Evolutionary conservation across 345 rosid genomes (phyloP).

Genomic region (Turnera subulata): DNA sequence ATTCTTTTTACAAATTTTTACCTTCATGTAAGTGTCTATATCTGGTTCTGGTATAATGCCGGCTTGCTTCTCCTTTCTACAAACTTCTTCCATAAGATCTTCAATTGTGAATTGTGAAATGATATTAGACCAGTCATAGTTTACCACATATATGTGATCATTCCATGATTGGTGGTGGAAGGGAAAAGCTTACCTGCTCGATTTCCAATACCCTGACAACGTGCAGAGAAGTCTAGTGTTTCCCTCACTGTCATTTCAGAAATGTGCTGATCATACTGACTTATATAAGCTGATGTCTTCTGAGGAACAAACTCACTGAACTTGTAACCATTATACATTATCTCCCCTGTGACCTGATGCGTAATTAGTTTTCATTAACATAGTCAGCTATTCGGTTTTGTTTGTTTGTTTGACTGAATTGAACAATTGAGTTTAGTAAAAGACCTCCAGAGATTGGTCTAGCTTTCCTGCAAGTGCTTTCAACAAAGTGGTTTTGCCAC

Average conservation of each 20-base stretch:
- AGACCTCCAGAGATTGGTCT: neutral
- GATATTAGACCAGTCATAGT: too few relatives aligned
- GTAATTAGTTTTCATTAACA: neutral
- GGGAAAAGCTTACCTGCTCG: neutral
- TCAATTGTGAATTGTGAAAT: neutral
- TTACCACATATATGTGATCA: neutral
- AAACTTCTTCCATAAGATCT: neutral
- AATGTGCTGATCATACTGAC: slow-evolving; percentile 7
- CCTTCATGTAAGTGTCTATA: slow-evolving; percentile 7
- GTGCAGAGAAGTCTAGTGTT: slow-evolving; percentile 37
- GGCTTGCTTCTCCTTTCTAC: slow-evolving; percentile 3
- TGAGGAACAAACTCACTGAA: slow-evolving; percentile 11
- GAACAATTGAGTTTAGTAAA: neutral
- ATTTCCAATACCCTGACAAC: slow-evolving; percentile 74
- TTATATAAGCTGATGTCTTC: slow-evolving; percentile 15
- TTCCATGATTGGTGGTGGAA: neutral
- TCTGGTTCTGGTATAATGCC: slow-evolving; percentile 6
- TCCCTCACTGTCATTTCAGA: slow-evolving; percentile 15
- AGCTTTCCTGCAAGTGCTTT: neutral
- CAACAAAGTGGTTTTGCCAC: neutral
- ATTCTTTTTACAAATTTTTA: neutral
- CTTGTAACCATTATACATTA: slow-evolving; percentile 6
- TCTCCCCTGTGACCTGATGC: slow-evolving; percentile 50
- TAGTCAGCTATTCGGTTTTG: neutral
- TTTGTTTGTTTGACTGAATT: too few relatives aligned